These are phyloP conservation scores for Porcisia deanei DNA, from an alignment of 208 protist species.

Conservation along the genomic window DNA sequence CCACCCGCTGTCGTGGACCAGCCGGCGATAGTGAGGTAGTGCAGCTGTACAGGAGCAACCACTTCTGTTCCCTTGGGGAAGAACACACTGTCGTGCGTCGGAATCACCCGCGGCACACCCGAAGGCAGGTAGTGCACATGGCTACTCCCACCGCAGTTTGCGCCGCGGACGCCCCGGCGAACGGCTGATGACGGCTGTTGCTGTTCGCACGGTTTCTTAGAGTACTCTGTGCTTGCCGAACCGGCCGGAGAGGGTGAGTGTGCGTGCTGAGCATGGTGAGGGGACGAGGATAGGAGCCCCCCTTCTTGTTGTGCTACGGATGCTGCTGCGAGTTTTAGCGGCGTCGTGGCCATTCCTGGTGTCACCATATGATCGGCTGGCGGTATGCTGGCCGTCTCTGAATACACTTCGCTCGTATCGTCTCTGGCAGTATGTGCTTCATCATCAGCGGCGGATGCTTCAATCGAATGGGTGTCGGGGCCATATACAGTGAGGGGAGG, in stretches of 20 bases:
- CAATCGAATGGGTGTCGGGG: background rate
- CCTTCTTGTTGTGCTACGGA: background rate
- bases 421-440: background rate
- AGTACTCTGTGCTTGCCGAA: background rate
- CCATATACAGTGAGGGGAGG: background rate
- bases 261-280: background rate
- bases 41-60: constrained; percentile 58
- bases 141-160: constrained; percentile 13
- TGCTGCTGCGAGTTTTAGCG: background rate
- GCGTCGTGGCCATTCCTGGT: background rate
- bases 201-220: background rate
- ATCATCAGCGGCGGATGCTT: background rate
- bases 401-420: background rate
- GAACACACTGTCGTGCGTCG: constrained; percentile 61
- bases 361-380: background rate
- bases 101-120: constrained; percentile 22
- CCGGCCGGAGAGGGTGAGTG: background rate
- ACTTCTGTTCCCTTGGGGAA: constrained; percentile 53
- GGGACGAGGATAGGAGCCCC: background rate
- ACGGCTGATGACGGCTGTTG: constrained; percentile 14
- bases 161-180: constrained; percentile 14
- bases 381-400: background rate
- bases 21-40: constrained; percentile 62
- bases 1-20: constrained; percentile 61
- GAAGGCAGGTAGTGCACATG: background rate